phyloP scores from a whole-genome alignment of 1,284 basidiomycete species.

The Ceratorhiza oryzae-sativae region DNA sequence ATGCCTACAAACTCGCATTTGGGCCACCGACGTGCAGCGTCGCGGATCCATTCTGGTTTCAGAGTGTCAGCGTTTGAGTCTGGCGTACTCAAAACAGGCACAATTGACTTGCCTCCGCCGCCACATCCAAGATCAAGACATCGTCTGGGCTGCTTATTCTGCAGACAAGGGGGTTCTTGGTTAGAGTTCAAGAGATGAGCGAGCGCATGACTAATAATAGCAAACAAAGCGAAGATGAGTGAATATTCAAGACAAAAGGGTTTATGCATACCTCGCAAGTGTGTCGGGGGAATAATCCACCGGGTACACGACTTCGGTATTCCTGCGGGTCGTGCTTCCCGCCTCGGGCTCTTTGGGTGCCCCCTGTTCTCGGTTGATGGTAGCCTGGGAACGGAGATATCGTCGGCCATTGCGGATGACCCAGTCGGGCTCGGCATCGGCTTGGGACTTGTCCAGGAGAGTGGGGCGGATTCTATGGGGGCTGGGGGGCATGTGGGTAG shows the following conservation, averaged over 20 bases:
- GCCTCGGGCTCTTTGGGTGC: slow-evolving; percentile 13
- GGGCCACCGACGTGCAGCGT: slow-evolving; percentile 20
- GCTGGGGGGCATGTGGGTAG: background rate
- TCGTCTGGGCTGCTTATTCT: background rate
- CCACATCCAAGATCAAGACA: slow-evolving; percentile 33
- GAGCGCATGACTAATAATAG: slow-evolving; percentile 15
- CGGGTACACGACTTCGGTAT: slow-evolving; percentile 1
- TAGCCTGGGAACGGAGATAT: slow-evolving; percentile 19
- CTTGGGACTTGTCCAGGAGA: background rate
- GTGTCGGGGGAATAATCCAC: slow-evolving; percentile 35
- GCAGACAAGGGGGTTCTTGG: background rate
- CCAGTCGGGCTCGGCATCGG: slow-evolving; percentile 18
- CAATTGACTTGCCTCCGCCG: slow-evolving; percentile 23
- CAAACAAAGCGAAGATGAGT: background rate
- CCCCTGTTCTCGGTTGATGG: slow-evolving; percentile 6
- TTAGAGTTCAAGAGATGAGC: slow-evolving; percentile 12
- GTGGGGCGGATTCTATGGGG: background rate
- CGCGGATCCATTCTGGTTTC: slow-evolving; percentile 32
- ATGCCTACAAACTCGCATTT: slow-evolving; percentile 40
- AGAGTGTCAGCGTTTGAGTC: slow-evolving; percentile 9
- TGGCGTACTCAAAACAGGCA: background rate
- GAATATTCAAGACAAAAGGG: background rate
- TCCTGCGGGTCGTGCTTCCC: background rate
- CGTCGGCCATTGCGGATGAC: slow-evolving; percentile 24
- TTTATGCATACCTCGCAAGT: background rate